Evolutionary conservation across 805 yeast species (phyloP), one percentile per base, ranked within the genome.

Genomic region (Vanderwaltozyma yarrowii): DNA sequence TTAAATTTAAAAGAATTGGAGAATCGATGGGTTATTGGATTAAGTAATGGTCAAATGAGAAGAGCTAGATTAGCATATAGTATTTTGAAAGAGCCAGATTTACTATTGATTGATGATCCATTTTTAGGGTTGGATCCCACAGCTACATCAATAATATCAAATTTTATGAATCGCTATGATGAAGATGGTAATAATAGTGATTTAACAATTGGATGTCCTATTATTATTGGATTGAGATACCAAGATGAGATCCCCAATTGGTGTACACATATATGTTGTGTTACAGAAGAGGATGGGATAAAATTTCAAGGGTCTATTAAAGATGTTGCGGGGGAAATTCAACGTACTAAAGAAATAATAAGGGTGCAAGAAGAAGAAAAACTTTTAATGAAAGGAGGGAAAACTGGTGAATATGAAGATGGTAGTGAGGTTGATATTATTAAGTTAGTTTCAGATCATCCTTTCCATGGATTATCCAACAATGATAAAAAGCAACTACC

Each of bases 31-130:
- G 74, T 83, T 25, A 84, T 85, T 56, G 83, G 89, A 0, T 64
- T 92, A 32, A 83, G 95, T 57, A 92, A 92, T 58, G 98, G 98
- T 0, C 98, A 92, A 59, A 77, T 83, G 56, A 70, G 98, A 49
- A 67, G 98, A 36, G 95, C 96, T 0, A 69, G 96, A 43, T 62
- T 92, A 20, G 97, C 96, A 0, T 71, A 73, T 43, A 76, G 87
- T 0, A 50, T 92, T 31, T 68, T 85, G 39, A 65, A 67, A 32
- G 63, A 71, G 25, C 95, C 96, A 0, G 64, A 67, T 32, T 46
- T 87, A 23, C 61, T 87, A 37, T 55, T 89, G 4, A 69, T 89
- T 15, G 97, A 92, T 57, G 97, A 92, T 51, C 96, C 96, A 9
- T 89, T 87, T 50, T 58, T 92, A 30, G 98, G 97, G 0, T 65